Percentiles rank a stretch among this genome's conserved stretches.
Evolutionary conservation across 129 eudicot species (phyloP).

Genomic region (Oenanthe sinensis): DNA sequence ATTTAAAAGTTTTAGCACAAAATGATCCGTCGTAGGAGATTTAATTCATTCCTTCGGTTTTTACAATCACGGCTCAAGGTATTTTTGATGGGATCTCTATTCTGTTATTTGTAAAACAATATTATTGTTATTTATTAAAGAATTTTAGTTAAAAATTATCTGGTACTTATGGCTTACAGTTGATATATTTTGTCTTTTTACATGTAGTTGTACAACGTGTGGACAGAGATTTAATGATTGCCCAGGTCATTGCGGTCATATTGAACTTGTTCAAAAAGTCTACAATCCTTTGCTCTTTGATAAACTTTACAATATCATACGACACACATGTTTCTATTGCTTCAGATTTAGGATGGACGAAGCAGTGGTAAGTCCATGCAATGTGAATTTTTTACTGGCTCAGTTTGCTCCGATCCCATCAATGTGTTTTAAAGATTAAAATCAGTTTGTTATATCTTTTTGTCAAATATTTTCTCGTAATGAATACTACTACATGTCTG

Average conservation of each 20-base stretch:
- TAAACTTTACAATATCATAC: conserved; percentile 46
- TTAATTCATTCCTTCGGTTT: not conserved
- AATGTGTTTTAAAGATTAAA: not conserved
- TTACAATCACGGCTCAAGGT: not conserved
- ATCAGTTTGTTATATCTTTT: not conserved
- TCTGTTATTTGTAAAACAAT: not conserved
- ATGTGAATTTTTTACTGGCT: not conserved
- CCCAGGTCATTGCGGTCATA: conserved; percentile 94
- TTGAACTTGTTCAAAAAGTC: conserved; percentile 59
- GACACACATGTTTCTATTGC: conserved; percentile 61
- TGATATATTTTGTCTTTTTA: not conserved
- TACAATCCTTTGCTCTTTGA: conserved; percentile 70
- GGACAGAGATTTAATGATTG: conserved; percentile 54
- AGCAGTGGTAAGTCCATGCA: conserved; percentile 35
- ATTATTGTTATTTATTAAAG: not conserved
- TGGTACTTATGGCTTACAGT: not conserved
- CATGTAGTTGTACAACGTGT: conserved; percentile 70
- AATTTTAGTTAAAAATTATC: not conserved
- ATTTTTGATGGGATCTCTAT: not conserved
- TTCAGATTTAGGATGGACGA: conserved; percentile 41
- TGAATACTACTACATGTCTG: not conserved
- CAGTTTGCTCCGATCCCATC: not conserved
- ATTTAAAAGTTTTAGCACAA: not conserved
- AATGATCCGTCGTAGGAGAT: not conserved
- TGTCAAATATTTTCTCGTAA: not conserved